Evolutionary conservation across 257 asterid species (phyloP).

Genomic region (Jasminum sambac): DNA sequence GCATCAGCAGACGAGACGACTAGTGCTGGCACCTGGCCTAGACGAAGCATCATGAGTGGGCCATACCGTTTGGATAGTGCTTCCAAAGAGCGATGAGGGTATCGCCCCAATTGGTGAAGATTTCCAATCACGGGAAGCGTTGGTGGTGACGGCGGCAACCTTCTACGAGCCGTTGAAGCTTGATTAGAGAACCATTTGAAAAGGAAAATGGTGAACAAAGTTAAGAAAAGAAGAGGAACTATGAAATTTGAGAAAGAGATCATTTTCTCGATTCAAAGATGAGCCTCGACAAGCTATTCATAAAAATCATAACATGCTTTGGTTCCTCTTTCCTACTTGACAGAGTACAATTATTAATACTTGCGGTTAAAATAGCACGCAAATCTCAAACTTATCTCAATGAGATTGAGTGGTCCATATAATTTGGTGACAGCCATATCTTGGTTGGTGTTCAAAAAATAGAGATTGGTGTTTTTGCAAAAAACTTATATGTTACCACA

Average conservation of each 20-base stretch:
- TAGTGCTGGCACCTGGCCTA: constrained; percentile 38
- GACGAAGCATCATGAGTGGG: constrained; percentile 41
- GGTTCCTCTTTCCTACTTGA: too few species aligned
- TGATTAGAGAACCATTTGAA: constrained; percentile 12
- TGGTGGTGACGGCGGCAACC: constrained; percentile 41
- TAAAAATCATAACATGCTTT: background rate
- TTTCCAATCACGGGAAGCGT: constrained; percentile 49
- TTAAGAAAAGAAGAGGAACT: background rate
- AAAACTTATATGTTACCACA: too few species aligned
- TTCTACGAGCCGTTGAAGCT: constrained; percentile 13
- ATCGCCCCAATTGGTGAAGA: constrained; percentile 39
- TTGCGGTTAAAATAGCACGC: too few species aligned
- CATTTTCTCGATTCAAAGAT: background rate
- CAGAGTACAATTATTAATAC: too few species aligned
- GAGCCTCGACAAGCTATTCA: background rate
- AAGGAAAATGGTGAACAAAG: constrained; percentile 17
- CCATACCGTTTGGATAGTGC: constrained; percentile 37
- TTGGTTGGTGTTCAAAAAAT: too few species aligned
- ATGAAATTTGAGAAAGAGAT: background rate
- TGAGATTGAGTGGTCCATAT: too few species aligned
- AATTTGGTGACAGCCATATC: too few species aligned
- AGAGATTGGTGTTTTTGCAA: too few species aligned
- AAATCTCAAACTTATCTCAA: too few species aligned
- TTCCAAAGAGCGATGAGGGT: constrained; percentile 44
- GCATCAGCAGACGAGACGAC: constrained; percentile 40